Conservation (phyloP, 2,329 filamentous ascomycete species). For the Arthrocladium fulminans region DNA sequence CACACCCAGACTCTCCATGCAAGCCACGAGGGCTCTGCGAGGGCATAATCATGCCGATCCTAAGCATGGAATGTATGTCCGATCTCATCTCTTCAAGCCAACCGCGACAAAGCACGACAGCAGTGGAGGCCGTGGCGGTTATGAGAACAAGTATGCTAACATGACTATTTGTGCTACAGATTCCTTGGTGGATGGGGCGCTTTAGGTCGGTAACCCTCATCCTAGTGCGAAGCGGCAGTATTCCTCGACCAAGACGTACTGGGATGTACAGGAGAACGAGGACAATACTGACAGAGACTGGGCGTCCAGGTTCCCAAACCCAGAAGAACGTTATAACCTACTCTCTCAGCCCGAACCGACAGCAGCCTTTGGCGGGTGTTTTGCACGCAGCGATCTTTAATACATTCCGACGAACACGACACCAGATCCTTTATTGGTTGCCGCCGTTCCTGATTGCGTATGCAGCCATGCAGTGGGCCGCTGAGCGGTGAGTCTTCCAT, state of each 20-base stretch:
- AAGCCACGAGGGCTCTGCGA: slow-evolving; percentile 17
- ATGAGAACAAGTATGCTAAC: background rate
- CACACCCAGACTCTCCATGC: slow-evolving; percentile 18
- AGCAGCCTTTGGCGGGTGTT: slow-evolving; percentile 73
- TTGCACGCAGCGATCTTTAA: slow-evolving; percentile 86
- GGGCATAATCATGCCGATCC: slow-evolving; percentile 28
- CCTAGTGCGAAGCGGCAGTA: too few species aligned
- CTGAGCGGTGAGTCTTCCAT: slow-evolving; percentile 60
- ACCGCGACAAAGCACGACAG: too few species aligned
- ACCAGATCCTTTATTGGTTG: slow-evolving; percentile 81
- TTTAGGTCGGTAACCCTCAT: slow-evolving; percentile 50
- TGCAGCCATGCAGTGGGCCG: slow-evolving; percentile 80
- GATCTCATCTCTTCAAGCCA: too few species aligned
- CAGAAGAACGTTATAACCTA: slow-evolving; percentile 61
- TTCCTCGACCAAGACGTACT: too few species aligned
- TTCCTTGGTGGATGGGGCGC: slow-evolving; percentile 67
- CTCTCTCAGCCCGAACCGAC: slow-evolving; percentile 75
- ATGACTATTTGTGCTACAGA: slow-evolving; percentile 39
- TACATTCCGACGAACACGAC: slow-evolving; percentile 74
- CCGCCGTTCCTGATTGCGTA: slow-evolving; percentile 73
- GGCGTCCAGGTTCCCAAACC: slow-evolving; percentile 35
- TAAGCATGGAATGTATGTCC: slow-evolving; percentile 38
- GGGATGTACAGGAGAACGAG: background rate
- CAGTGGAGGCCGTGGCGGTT: too few species aligned
- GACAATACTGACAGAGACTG: slow-evolving; percentile 1